A percentile compares a stretch with the other conserved stretches of the same genome.
Evolutionary conservation across 176 grass and related monocot species (phyloP).

Genomic region (Hordeum vulgare): DNA sequence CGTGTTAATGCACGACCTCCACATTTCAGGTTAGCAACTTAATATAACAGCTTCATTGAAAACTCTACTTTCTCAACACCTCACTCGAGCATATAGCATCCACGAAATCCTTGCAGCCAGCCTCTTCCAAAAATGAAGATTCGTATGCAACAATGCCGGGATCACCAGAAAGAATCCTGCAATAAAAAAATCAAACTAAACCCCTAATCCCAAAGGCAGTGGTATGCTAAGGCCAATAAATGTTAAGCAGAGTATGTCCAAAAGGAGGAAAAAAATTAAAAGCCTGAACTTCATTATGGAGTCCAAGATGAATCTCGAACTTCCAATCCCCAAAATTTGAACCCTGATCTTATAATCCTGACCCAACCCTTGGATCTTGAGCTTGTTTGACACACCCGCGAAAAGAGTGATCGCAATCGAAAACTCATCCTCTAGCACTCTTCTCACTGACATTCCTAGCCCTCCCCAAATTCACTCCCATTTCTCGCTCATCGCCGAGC

Average conservation of each 20-base stretch:
- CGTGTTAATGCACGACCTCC: constrained; percentile 18
- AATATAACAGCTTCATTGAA: constrained; percentile 14
- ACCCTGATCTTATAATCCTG: neutral
- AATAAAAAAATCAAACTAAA: constrained; percentile 20
- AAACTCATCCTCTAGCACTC: neutral
- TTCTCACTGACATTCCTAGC: neutral
- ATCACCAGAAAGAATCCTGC: constrained; percentile 91
- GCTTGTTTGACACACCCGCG: neutral
- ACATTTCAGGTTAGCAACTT: constrained; percentile 9
- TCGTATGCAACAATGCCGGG: constrained; percentile 64
- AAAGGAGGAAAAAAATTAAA: neutral
- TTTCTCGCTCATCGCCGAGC: neutral
- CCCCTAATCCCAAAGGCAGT: neutral
- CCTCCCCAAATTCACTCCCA: neutral
- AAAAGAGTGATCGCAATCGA: neutral
- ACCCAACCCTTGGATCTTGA: neutral
- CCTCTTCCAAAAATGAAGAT: constrained; percentile 64
- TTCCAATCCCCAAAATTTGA: neutral
- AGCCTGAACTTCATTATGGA: neutral
- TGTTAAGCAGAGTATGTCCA: neutral
- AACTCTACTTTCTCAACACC: constrained; percentile 37
- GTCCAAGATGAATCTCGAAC: neutral
- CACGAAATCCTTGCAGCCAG: constrained; percentile 59
- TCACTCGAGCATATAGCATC: constrained; percentile 49
- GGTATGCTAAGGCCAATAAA: neutral